Evolutionary conservation across 768 basidiomycete species (phyloP).

Genomic region (Lactarius hatsudake): DNA sequence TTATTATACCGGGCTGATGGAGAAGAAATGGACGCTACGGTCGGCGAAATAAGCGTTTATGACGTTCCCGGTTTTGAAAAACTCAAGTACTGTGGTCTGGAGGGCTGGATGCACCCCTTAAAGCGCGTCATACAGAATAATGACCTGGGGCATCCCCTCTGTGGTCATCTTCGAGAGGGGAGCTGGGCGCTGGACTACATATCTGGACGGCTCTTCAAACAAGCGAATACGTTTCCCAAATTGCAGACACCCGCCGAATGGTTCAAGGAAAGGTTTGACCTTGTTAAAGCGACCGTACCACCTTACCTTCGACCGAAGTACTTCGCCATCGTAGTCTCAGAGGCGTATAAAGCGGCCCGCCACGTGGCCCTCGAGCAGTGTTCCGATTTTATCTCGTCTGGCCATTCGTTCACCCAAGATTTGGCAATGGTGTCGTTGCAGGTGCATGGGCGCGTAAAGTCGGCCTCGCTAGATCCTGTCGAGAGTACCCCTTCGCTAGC

Average conservation of each 20-base stretch:
- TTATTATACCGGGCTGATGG: conserved; percentile 83
- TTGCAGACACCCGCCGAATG: conserved; percentile 72
- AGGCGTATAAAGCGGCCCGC: conserved; percentile 90
- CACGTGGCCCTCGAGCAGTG: conserved; percentile 79
- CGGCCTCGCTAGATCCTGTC: conserved; percentile 81
- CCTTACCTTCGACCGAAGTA: conserved; percentile 94
- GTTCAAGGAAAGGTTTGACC: conserved; percentile 86
- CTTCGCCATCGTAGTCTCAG: conserved; percentile 87
- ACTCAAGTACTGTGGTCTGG: conserved; percentile 88
- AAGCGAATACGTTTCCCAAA: conserved; percentile 54
- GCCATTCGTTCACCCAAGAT: conserved; percentile 87
- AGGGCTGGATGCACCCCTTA: conserved; percentile 95
- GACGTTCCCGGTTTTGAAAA: conserved; percentile 71
- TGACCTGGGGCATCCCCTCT: conserved; percentile 91
- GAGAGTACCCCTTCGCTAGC: conserved; percentile 78
- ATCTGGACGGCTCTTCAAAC: conserved; percentile 65
- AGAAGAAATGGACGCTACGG: conserved; percentile 89
- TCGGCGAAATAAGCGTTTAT: conserved; percentile 78
- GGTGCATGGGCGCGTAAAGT: conserved; percentile 88
- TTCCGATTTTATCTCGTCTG: conserved; percentile 81
- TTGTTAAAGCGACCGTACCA: conserved; percentile 69
- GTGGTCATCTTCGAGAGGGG: conserved; percentile 82
- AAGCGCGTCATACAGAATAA: conserved; percentile 83
- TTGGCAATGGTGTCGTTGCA: conserved; percentile 82
- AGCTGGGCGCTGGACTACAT: conserved; percentile 93